These are phyloP conservation scores for Paecilomyces variotii DNA, from an alignment of 2,329 filamentous ascomycete genomes.

Conservation along the genomic window DNA sequence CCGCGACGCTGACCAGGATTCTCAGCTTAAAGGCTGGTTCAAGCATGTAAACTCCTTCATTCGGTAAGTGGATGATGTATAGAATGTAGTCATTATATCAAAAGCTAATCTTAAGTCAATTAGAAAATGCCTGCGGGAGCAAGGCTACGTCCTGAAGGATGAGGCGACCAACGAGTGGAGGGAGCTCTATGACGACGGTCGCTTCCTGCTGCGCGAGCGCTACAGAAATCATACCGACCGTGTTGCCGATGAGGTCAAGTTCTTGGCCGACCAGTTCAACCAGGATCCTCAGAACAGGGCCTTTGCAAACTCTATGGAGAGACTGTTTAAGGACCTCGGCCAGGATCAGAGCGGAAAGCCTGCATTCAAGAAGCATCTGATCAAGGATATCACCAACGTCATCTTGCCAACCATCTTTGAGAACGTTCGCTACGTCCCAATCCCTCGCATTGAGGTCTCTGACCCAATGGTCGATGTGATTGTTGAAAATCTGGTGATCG, in stretches of 20 bases:
- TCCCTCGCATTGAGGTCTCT: slow-evolving; percentile 88
- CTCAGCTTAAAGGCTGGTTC: slow-evolving; percentile 87
- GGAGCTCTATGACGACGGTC: slow-evolving; percentile 72
- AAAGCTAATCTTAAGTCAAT: slow-evolving; percentile 3
- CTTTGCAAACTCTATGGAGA: slow-evolving; percentile 68
- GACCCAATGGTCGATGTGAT: slow-evolving; percentile 79
- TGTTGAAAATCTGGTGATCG: slow-evolving; percentile 88
- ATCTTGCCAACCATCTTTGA: slow-evolving; percentile 78
- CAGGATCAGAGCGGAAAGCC: slow-evolving; percentile 77
- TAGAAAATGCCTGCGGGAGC: slow-evolving; percentile 71
- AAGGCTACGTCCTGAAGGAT: slow-evolving; percentile 85
- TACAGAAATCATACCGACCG: slow-evolving; percentile 81
- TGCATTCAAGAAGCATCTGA: slow-evolving; percentile 81
- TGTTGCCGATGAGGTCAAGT: slow-evolving; percentile 83
- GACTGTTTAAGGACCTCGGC: slow-evolving; percentile 84
- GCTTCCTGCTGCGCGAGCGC: slow-evolving; percentile 78
- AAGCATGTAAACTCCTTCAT: slow-evolving; percentile 67
- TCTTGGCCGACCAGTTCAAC: slow-evolving; percentile 81
- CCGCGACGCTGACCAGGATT: slow-evolving; percentile 74
- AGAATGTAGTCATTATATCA: neutral
- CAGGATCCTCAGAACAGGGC: slow-evolving; percentile 76
- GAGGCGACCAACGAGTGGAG: slow-evolving; percentile 75
- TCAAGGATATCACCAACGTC: slow-evolving; percentile 82
- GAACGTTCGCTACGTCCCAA: slow-evolving; percentile 78
- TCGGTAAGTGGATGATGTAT: slow-evolving; percentile 27